Conservation (phyloP, 2,329 filamentous ascomycete genomes). For the Aspergillus jensenii region DNA sequence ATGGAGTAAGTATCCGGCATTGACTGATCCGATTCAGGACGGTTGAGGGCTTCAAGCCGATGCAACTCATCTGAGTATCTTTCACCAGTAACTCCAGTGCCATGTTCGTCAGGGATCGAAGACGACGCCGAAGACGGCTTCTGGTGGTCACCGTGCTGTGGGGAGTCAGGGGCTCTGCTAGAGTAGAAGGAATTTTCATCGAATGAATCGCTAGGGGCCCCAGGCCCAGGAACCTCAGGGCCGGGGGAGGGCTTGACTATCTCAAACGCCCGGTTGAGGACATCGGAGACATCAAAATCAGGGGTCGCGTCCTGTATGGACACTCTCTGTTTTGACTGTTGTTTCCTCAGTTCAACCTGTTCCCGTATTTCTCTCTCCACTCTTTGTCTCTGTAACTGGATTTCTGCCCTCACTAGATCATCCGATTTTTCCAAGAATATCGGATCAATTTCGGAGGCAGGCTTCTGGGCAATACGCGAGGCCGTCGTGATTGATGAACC, state of each 20-base stretch:
- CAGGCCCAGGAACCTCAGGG: conserved; percentile 53
- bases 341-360: conserved; percentile 67
- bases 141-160: conserved; percentile 45
- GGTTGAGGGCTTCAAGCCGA: conserved; percentile 39
- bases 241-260: conserved; percentile 69
- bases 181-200: conserved; percentile 97
- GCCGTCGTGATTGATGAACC: conserved; percentile 21
- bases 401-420: conserved; percentile 77
- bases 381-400: conserved; percentile 75
- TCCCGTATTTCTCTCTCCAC: conserved; percentile 77
- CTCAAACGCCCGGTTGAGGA: conserved; percentile 68
- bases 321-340: conserved; percentile 50
- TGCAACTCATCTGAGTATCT: conserved; percentile 37
- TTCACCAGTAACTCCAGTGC: conserved; percentile 34
- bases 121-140: conserved; percentile 30
- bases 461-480: conserved; percentile 44
- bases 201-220: conserved; percentile 74
- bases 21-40: conserved; percentile 37
- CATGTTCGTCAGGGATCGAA: conserved; percentile 31
- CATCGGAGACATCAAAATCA: conserved; percentile 70
- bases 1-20: conserved; percentile 40
- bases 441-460: conserved; percentile 72
- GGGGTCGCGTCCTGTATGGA: conserved; percentile 54
- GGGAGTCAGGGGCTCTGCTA: conserved; percentile 80
- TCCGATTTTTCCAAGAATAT: conserved; percentile 84